These are phyloP conservation scores for Zalerion maritima DNA, from an alignment of 495 filamentous ascomycete species.

Conservation along the genomic window DNA sequence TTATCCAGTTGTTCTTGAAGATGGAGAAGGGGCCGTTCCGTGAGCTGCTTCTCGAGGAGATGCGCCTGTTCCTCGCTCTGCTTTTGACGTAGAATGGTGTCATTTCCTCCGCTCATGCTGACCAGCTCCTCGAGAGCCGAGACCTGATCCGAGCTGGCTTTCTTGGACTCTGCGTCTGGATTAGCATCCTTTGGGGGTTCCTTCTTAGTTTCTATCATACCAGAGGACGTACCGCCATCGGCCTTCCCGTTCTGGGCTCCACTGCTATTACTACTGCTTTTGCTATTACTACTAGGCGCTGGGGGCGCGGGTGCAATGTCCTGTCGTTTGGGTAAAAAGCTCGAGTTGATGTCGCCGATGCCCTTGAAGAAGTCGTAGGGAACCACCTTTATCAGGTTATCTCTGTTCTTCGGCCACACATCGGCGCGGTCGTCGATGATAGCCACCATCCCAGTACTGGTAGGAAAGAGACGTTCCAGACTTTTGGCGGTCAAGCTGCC, in stretches of 20 bases:
- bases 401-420: conserved; percentile 89
- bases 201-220: no score
- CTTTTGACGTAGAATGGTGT: conserved; percentile 52
- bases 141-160: conserved; percentile 13
- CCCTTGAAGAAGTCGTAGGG: conserved; percentile 97
- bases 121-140: conserved; percentile 62
- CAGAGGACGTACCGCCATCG: no score
- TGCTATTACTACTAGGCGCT: conserved; percentile 6
- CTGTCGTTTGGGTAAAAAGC: conserved; percentile 80
- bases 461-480: conserved; percentile 81
- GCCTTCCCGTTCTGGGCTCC: conserved; percentile 3
- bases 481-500: conserved; percentile 82
- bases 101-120: conserved; percentile 59
- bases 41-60: conserved; percentile 73
- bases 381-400: conserved; percentile 85
- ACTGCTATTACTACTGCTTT: conserved; percentile 8
- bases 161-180: no score
- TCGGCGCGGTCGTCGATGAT: conserved; percentile 97
- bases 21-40: conserved; percentile 71
- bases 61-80: conserved; percentile 75
- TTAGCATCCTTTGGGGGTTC: no score
- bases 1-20: conserved; percentile 80
- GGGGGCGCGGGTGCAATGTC: conserved; percentile 40
- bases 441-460: conserved; percentile 97
- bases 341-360: conserved; percentile 98